A percentile compares a stretch with the other conserved stretches of the same genome.
phyloP scores from a whole-genome alignment of 805 yeast genomes.

The Saturnispora silvae region DNA sequence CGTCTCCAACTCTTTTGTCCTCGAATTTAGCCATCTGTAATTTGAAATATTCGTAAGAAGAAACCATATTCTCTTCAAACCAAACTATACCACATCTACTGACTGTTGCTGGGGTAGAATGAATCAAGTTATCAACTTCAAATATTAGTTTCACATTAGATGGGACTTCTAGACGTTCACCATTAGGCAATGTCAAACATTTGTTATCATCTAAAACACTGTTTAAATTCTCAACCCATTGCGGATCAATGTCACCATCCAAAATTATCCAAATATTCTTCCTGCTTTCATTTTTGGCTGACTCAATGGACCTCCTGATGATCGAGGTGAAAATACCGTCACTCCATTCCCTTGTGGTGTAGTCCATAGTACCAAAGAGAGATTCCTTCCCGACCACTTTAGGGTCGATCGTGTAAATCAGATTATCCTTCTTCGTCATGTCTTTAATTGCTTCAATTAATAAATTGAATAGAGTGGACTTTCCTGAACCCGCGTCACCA shows the following conservation, averaged over 20 bases:
- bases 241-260: constrained; percentile 91
- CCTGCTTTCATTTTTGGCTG: constrained; percentile 46
- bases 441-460: constrained; percentile 35
- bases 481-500: constrained; percentile 72
- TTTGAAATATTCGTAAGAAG: constrained; percentile 8
- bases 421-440: constrained; percentile 25
- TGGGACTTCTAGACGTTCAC: constrained; percentile 71
- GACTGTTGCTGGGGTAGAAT: constrained; percentile 84
- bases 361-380: constrained; percentile 62
- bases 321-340: constrained; percentile 75
- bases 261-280: constrained; percentile 68
- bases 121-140: constrained; percentile 56
- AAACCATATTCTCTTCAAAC: constrained; percentile 33
- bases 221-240: constrained; percentile 85
- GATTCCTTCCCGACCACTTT: constrained; percentile 59
- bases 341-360: constrained; percentile 79
- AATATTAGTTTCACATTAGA: constrained; percentile 54
- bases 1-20: constrained; percentile 11
- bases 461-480: constrained; percentile 42
- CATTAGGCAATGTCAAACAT: constrained; percentile 73
- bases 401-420: constrained; percentile 51
- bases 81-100: constrained; percentile 88
- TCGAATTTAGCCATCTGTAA: constrained; percentile 12
- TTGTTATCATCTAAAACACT: constrained; percentile 86
- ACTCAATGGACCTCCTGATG: constrained; percentile 45